Evolutionary conservation across 345 rosid species (phyloP).

Genomic region (Passiflora organensis): DNA sequence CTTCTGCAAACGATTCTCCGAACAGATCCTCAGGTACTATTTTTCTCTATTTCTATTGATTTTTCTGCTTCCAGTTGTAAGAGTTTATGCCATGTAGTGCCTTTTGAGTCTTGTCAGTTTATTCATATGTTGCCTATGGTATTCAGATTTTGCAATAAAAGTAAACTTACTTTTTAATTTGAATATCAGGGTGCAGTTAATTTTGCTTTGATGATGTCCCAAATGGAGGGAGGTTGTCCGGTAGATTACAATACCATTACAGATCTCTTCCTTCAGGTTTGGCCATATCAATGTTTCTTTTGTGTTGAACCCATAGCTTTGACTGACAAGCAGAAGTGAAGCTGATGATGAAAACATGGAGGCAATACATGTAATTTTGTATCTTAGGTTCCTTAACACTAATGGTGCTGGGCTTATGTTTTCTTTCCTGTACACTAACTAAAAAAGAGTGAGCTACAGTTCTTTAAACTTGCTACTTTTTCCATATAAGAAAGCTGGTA

Average conservation of each 20-base stretch:
- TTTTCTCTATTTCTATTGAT: background rate
- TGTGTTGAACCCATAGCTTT: too few relatives aligned
- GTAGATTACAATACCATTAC: constrained; percentile 94
- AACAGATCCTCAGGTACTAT: constrained; percentile 85
- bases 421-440: too few relatives aligned
- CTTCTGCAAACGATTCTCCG: constrained; percentile 99
- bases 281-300: background rate
- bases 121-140: background rate
- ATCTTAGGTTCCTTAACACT: too few relatives aligned
- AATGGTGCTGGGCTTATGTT: too few relatives aligned
- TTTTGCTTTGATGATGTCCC: constrained; percentile 99
- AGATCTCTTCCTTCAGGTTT: constrained; percentile 98
- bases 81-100: too few relatives aligned
- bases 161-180: background rate
- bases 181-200: constrained; percentile 85
- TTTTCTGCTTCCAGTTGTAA: background rate
- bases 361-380: too few relatives aligned
- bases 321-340: too few relatives aligned
- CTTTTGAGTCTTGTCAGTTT: too few relatives aligned
- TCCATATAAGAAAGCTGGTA: too few relatives aligned
- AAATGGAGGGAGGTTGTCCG: constrained; percentile 99
- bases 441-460: too few relatives aligned
- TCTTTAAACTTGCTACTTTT: too few relatives aligned
- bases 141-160: background rate
- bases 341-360: too few relatives aligned